Evolutionary conservation across 2,329 filamentous ascomycete species (phyloP), one percentile per base, ranked within the genome.

Genomic region (Epichloe uncinata): DNA sequence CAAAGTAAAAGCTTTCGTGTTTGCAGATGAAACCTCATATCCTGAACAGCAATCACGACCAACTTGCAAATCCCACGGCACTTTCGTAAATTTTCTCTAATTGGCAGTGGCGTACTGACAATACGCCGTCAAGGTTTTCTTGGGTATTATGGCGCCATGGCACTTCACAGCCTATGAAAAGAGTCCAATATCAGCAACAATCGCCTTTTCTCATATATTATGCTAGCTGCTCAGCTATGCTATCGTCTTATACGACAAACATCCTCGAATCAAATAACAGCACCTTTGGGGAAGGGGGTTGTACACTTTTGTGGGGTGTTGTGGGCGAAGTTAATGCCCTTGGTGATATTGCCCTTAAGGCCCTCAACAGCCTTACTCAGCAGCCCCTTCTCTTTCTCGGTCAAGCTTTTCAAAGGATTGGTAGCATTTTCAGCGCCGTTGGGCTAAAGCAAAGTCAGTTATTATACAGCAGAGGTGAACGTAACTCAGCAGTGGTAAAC

Each of bases 311-410:
- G 81, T 66, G 88, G 85, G 67, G 87, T 81, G 78, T 84, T 90
- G 75, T 86, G 78, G 70, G 84, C 84, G 67, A 97, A 98, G 66
- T 83, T 81, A 65, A 96, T 75, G 66, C 93, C 93, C 82, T 97
- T 96, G 64, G 80, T 73, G 67, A 98, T 95, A 75, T 97, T 97
- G 73, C 81, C 84, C 77, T 89, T 85, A 55, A 97, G 81, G 58
- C 85, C 91, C 60, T 79, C 74, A 66, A 86, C 77, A 67, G 78
- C 81, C 63, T 80, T 83, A 61, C 85, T 75, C 61, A 97, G 78
- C 57, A 97, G 81, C 63, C 78, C 81, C 83, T 95, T 86, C 81
- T 97, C 93, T 72, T 88, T 81, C 45, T 88, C 85, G 64, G 85
- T 88, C 63, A 89, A 81, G 56, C 77, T 77, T 61, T 75, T 77